phyloP scores from a whole-genome alignment of 441 rosid species.

The Erodium texanum region DNA sequence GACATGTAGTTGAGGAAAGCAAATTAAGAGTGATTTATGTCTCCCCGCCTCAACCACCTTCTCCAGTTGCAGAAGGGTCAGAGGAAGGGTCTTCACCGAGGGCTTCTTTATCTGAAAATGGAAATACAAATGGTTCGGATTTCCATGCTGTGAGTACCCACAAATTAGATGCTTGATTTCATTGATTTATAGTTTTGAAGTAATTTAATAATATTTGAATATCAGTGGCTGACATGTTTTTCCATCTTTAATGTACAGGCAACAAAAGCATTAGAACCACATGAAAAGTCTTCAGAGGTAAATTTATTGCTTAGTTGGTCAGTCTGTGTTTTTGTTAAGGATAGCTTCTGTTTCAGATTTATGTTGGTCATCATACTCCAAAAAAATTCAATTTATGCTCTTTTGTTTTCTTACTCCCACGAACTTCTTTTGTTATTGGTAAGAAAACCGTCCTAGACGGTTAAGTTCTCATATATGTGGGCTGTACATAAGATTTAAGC shows the following conservation, averaged over 20 bases:
- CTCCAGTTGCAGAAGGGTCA: conserved; percentile 66
- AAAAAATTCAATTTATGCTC: not conserved
- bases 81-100: conserved; percentile 70
- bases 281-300: conserved; percentile 53
- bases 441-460: not conserved
- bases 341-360: conserved; percentile 2
- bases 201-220: conserved; percentile 2
- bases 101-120: conserved; percentile 44
- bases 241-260: conserved; percentile 31
- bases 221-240: not conserved
- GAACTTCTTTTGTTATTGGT: not conserved
- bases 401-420: not conserved
- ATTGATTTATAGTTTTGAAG: not conserved
- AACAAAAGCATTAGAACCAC: conserved; percentile 37
- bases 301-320: conserved; percentile 9
- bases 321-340: not conserved
- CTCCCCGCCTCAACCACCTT: conserved; percentile 63
- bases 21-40: conserved; percentile 57
- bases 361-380: conserved; percentile 4
- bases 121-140: conserved; percentile 39
- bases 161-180: not conserved
- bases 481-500: not conserved
- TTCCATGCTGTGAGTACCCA: conserved; percentile 38
- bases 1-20: conserved; percentile 60
- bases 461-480: not conserved